Conservation (phyloP, 73 alveolate genomes). For the Paramecium sexaurelia region DNA sequence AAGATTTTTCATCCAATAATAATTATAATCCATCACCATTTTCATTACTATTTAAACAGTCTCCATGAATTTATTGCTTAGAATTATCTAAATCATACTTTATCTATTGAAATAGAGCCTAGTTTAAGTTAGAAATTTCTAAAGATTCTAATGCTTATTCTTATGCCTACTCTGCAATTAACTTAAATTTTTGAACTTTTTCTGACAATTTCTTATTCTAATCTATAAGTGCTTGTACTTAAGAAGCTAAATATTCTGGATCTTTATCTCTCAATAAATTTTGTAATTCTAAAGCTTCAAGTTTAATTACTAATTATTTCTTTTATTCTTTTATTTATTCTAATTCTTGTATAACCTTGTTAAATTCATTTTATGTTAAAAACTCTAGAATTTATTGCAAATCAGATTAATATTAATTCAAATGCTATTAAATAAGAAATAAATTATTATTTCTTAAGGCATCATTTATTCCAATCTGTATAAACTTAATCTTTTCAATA, state of each 20-base stretch:
- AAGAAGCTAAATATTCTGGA: neutral
- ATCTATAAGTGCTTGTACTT: neutral
- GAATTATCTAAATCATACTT: neutral
- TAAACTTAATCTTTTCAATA: neutral
- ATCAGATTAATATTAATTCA: neutral
- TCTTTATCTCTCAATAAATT: neutral
- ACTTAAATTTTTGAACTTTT: neutral
- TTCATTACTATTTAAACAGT: neutral
- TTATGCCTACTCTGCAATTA: constrained; percentile 5
- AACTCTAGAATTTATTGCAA: neutral
- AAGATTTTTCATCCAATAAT: neutral
- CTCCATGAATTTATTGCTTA: neutral
- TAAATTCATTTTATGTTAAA: neutral
- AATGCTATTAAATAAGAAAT: neutral
- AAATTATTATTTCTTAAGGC: neutral
- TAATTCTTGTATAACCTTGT: neutral
- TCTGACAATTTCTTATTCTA: neutral
- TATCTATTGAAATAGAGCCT: neutral
- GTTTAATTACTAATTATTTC: neutral
- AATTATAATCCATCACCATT: neutral
- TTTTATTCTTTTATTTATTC: neutral
- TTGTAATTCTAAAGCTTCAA: neutral
- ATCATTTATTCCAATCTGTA: neutral
- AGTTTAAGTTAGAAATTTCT: neutral
- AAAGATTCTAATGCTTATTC: constrained; percentile 1